Percentiles rank a stretch among this genome's conserved stretches.
These are phyloP conservation scores for Castanea sativa DNA, from an alignment of 306 rosid genomes.

Conservation along the genomic window DNA sequence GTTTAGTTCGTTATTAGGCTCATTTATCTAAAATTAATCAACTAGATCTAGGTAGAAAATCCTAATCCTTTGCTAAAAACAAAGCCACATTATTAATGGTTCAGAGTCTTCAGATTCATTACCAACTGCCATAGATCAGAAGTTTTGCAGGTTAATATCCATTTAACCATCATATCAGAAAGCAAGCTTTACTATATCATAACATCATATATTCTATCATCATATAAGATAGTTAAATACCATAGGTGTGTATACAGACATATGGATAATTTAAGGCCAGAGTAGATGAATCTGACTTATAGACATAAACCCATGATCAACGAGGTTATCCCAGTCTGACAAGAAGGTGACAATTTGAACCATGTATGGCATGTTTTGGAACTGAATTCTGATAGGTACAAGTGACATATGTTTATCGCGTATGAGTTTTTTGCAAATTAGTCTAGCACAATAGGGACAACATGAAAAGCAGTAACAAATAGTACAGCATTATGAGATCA, in stretches of 20 bases:
- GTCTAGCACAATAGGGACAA: background rate
- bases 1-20: background rate
- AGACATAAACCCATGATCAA: background rate
- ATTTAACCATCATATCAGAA: background rate
- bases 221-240: background rate
- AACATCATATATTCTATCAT: background rate
- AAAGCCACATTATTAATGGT: background rate
- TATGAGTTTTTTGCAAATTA: background rate
- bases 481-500: background rate
- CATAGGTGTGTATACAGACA: background rate
- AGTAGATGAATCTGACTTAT: background rate
- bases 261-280: background rate
- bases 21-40: background rate
- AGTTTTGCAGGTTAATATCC: background rate
- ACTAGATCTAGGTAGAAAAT: background rate
- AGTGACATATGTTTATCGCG: background rate
- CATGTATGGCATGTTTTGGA: background rate
- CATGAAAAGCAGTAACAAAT: background rate
- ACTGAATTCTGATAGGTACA: background rate
- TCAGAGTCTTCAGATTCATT: background rate
- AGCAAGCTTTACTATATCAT: background rate
- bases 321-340: background rate
- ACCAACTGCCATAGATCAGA: background rate
- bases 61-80: background rate
- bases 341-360: background rate